Evolutionary conservation across 352 stramenopile genomes (phyloP).

Genomic region (Plasmopara halstedii): DNA sequence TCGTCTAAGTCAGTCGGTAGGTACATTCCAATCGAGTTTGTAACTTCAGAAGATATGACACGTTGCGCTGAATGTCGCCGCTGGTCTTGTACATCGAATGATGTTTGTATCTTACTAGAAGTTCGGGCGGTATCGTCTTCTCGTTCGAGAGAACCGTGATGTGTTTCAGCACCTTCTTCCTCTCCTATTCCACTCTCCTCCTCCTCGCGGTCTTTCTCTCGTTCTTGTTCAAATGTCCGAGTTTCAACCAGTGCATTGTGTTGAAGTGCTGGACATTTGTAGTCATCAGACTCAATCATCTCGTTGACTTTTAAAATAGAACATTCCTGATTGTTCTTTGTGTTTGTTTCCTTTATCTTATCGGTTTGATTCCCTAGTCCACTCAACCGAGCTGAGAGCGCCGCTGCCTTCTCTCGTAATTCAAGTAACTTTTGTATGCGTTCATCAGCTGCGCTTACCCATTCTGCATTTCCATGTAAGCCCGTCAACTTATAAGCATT

Average conservation of each 20-base stretch:
- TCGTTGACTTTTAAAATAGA: neutral
- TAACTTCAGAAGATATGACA: no score
- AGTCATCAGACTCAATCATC: neutral
- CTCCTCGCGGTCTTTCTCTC: neutral
- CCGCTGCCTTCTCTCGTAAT: slow-evolving; percentile 16
- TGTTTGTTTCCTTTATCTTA: neutral
- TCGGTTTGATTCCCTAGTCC: slow-evolving; percentile 8
- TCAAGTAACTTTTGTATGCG: slow-evolving; percentile 22
- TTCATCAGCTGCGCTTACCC: neutral
- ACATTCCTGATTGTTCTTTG: neutral
- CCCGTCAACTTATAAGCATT: neutral
- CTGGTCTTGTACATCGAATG: no score
- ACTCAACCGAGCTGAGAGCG: slow-evolving; percentile 15
- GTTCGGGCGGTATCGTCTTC: no score
- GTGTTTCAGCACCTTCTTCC: no score
- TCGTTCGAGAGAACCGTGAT: no score
- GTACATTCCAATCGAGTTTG: no score
- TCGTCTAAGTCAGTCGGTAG: no score
- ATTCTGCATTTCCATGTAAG: neutral
- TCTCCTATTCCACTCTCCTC: neutral
- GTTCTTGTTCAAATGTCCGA: neutral
- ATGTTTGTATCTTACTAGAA: no score
- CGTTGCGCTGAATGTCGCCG: no score
- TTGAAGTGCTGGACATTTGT: neutral
- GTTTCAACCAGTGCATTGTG: neutral